Evolutionary conservation across 176 grass and related monocot species (phyloP).

Genomic region (Rhynchospora breviuscula): DNA sequence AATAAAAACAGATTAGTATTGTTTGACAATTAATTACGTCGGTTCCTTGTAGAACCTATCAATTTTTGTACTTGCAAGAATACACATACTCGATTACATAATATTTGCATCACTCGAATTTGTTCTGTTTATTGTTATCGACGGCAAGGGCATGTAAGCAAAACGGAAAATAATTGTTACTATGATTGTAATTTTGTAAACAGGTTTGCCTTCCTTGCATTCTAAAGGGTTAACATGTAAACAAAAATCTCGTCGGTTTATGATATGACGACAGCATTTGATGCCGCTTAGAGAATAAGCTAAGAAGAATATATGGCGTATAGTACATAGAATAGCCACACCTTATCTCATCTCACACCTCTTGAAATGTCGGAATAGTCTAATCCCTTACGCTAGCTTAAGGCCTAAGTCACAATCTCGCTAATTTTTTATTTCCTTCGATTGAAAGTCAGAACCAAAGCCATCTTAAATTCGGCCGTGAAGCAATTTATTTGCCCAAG

Average conservation of each 20-base stretch:
- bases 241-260: neutral
- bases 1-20: neutral
- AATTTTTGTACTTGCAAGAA: too few relatives aligned
- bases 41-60: too few relatives aligned
- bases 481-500: neutral
- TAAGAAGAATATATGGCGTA: neutral
- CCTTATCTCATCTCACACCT: neutral
- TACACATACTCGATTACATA: too few relatives aligned
- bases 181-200: neutral
- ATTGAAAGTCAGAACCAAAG: neutral
- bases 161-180: neutral
- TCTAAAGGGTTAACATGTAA: neutral
- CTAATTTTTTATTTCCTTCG: neutral
- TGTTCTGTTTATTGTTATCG: neutral
- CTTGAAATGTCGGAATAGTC: neutral
- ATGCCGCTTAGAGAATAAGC: neutral
- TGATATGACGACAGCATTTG: neutral
- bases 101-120: neutral
- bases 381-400: neutral
- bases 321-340: neutral
- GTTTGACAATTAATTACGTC: neutral
- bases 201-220: neutral
- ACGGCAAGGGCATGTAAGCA: neutral
- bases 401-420: slow-evolving; percentile 15
- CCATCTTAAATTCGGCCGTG: neutral